phyloP scores from a whole-genome alignment of 176 grass and related monocot genomes.

The Phoenix roebelenii region DNA sequence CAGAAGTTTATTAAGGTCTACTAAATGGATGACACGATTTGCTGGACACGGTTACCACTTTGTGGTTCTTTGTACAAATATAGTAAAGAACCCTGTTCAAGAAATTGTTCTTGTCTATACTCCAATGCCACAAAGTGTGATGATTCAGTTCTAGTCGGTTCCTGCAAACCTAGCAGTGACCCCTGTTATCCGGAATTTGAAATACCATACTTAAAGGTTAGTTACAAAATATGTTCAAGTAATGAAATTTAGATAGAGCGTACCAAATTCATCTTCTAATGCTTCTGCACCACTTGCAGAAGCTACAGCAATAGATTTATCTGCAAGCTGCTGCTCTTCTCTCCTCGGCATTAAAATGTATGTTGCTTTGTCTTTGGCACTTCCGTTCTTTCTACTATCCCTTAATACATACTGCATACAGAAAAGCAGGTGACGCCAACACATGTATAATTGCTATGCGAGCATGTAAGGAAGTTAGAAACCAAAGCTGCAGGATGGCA shows the following conservation, averaged over 20 bases:
- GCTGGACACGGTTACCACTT: no score
- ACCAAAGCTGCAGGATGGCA: neutral
- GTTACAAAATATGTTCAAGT: constrained; percentile 8
- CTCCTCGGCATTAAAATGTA: constrained; percentile 76
- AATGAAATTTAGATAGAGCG: constrained; percentile 8
- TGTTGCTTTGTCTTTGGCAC: constrained; percentile 63
- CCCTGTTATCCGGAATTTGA: neutral
- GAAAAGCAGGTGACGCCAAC: constrained; percentile 16
- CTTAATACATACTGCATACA: constrained; percentile 60
- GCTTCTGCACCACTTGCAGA: constrained; percentile 31
- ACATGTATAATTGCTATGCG: constrained; percentile 6
- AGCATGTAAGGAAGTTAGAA: no score
- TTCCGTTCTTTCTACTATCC: constrained; percentile 20
- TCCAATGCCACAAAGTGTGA: no score
- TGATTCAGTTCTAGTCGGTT: no score
- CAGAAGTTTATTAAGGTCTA: no score
- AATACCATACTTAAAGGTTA: constrained; percentile 13
- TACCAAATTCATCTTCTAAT: constrained; percentile 22
- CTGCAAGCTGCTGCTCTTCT: constrained; percentile 47
- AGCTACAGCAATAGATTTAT: constrained; percentile 34
- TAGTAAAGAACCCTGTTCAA: no score
- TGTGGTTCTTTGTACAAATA: no score
- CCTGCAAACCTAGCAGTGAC: neutral
- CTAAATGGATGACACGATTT: no score
- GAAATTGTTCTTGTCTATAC: no score